A percentile compares a stretch with the other conserved stretches of the same genome.
Conservation (phyloP, 495 filamentous ascomycete species). For the Penicillium desertorum region DNA sequence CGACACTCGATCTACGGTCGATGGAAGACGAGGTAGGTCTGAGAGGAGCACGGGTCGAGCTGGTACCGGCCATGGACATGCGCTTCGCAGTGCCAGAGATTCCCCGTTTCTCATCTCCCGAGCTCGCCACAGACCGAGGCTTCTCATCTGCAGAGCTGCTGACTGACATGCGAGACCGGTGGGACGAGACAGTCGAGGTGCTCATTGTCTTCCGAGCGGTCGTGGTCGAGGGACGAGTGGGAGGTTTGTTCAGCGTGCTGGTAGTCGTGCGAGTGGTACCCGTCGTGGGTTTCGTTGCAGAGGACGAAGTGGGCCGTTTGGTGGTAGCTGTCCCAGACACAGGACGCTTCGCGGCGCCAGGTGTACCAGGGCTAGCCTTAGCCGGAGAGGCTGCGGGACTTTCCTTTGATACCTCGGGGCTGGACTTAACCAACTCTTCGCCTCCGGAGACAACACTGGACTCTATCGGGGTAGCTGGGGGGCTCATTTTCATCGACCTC, state of each 20-base stretch:
- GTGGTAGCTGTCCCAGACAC: constrained; percentile 32
- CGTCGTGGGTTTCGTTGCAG: constrained; percentile 31
- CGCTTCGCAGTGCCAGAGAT: constrained; percentile 49
- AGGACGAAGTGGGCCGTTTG: constrained; percentile 41
- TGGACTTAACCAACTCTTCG: constrained; percentile 39
- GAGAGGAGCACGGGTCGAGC: constrained; percentile 37
- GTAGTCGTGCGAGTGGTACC: constrained; percentile 32
- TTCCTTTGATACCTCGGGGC: constrained; percentile 45
- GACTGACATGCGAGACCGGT: constrained; percentile 46
- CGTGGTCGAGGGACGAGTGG: constrained; percentile 44
- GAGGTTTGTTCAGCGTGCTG: constrained; percentile 45
- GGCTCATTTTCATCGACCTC: constrained; percentile 33
- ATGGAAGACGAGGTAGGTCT: constrained; percentile 38
- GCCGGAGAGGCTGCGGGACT: constrained; percentile 33
- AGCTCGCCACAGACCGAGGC: constrained; percentile 43
- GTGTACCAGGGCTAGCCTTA: constrained; percentile 30
- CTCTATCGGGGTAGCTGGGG: constrained; percentile 45
- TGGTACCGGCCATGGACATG: constrained; percentile 46
- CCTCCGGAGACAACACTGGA: constrained; percentile 39
- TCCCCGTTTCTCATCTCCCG: constrained; percentile 47
- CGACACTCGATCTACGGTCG: constrained; percentile 45
- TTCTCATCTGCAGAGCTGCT: constrained; percentile 54
- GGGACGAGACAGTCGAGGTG: constrained; percentile 42
- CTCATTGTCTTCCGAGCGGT: constrained; percentile 41
- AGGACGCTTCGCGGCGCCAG: constrained; percentile 34